Conservation (phyloP, 1,284 basidiomycete genomes). For the Fomes fomentarius region DNA sequence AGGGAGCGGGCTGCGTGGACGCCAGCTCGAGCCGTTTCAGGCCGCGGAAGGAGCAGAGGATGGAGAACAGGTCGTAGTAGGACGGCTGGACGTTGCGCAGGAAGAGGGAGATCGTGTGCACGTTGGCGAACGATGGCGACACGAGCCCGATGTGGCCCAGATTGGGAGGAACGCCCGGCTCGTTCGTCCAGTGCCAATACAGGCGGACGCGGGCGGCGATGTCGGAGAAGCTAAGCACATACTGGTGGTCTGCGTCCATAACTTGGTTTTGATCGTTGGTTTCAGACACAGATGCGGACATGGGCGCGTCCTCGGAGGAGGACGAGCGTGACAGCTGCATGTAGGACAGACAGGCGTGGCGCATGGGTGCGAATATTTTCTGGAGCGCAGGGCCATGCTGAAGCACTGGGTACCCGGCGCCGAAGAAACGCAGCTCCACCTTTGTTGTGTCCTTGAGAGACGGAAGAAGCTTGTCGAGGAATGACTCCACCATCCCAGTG, state of each 20-base stretch:
- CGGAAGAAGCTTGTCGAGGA: slow-evolving; percentile 5
- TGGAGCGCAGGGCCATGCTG: not conserved
- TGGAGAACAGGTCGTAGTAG: slow-evolving; percentile 4
- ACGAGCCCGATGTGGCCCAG: slow-evolving; percentile 13
- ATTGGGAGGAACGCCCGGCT: slow-evolving; percentile 1
- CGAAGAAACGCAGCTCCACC: slow-evolving; percentile 7
- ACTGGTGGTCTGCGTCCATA: too few relatives aligned
- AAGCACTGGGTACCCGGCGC: slow-evolving; percentile 2
- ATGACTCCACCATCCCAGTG: not conserved
- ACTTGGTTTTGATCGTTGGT: too few relatives aligned
- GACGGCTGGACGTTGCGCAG: slow-evolving; percentile 2
- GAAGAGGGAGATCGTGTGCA: slow-evolving; percentile 7
- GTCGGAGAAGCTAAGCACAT: slow-evolving; percentile 15
- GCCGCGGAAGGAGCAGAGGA: slow-evolving; percentile 10
- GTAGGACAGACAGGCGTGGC: slow-evolving; percentile 10
- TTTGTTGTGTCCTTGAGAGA: not conserved
- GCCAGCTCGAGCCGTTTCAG: slow-evolving; percentile 8
- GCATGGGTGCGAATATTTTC: not conserved
- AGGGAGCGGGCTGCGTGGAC: not conserved
- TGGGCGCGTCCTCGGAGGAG: not conserved
- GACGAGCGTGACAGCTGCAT: not conserved
- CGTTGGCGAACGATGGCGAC: slow-evolving; percentile 1
- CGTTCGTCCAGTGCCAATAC: slow-evolving; percentile 13
- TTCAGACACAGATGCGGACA: too few relatives aligned
- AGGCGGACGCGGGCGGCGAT: slow-evolving; percentile 8